These are phyloP conservation scores for Suillus cothurnatus DNA, from an alignment of 768 basidiomycete species.

Conservation along the genomic window DNA sequence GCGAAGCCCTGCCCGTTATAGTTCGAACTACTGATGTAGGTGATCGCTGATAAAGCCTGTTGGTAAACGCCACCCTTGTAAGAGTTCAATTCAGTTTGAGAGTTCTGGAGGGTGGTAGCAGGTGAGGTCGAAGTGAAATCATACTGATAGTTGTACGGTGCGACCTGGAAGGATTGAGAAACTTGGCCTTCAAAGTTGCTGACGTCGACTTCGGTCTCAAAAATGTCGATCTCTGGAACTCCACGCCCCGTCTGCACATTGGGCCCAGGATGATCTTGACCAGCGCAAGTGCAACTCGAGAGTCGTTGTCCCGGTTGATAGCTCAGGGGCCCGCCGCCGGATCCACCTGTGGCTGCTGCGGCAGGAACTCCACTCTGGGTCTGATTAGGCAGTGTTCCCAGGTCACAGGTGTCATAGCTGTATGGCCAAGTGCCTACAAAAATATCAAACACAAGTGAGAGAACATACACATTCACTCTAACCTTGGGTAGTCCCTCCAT, in stretches of 20 bases:
- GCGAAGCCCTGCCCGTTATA: constrained; percentile 60
- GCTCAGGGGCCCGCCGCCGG: constrained; percentile 59
- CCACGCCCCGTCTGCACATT: constrained; percentile 61
- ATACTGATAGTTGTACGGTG: constrained; percentile 77
- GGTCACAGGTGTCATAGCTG: constrained; percentile 82
- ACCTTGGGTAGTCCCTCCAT: constrained; percentile 88
- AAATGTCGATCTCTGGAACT: constrained; percentile 91
- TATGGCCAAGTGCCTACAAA: constrained; percentile 67
- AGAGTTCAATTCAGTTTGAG: constrained; percentile 55
- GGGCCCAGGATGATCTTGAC: constrained; percentile 89
- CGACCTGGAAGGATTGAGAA: constrained; percentile 80
- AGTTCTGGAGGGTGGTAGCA: constrained; percentile 55
- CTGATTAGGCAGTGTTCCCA: constrained; percentile 86
- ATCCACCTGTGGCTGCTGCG: constrained; percentile 55
- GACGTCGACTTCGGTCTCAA: constrained; percentile 79
- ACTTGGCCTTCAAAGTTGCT: constrained; percentile 56
- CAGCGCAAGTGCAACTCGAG: constrained; percentile 86
- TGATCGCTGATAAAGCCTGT: constrained; percentile 72
- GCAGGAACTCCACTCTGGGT: constrained; percentile 63
- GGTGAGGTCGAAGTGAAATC: constrained; percentile 55
- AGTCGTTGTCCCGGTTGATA: constrained; percentile 85
- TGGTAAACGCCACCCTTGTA: constrained; percentile 76
- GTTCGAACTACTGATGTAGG: constrained; percentile 51
- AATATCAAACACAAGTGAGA: constrained; percentile 3
- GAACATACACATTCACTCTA: constrained; percentile 3